Percentiles rank a stretch among this genome's conserved stretches.
Evolutionary conservation across 2,329 filamentous ascomycete species (phyloP).

Genomic region (Aspergillus nomiae): DNA sequence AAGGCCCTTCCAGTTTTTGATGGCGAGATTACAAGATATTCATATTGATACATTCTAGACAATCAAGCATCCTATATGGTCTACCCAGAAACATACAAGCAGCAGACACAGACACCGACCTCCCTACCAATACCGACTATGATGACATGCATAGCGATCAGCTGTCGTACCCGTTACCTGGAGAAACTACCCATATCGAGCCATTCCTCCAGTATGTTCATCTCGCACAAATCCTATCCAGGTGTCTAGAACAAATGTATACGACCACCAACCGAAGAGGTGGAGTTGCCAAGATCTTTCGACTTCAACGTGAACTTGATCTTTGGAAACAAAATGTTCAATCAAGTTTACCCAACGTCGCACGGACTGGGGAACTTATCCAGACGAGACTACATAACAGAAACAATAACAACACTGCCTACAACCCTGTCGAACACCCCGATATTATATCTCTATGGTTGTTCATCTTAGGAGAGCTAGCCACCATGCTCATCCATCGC

Average conservation of each 20-base stretch:
- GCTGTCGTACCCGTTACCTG: not conserved
- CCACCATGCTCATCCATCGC: not conserved
- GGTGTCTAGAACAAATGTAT: constrained; percentile 1
- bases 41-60: not conserved
- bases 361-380: no score
- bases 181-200: constrained; percentile 3
- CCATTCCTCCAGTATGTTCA: not conserved
- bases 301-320: not conserved
- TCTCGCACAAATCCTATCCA: not conserved
- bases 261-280: constrained; percentile 4
- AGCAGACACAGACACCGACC: constrained; percentile 3
- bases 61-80: not conserved
- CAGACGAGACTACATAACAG: no score
- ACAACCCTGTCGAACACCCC: not conserved
- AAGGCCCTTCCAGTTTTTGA: no score
- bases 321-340: not conserved
- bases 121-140: not conserved
- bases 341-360: no score
- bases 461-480: not conserved
- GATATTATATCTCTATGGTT: not conserved
- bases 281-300: not conserved
- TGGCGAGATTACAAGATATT: no score
- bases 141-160: not conserved
- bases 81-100: not conserved
- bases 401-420: no score